Conservation (phyloP, 257 asterid genomes). For the Penstemon newberryi region DNA sequence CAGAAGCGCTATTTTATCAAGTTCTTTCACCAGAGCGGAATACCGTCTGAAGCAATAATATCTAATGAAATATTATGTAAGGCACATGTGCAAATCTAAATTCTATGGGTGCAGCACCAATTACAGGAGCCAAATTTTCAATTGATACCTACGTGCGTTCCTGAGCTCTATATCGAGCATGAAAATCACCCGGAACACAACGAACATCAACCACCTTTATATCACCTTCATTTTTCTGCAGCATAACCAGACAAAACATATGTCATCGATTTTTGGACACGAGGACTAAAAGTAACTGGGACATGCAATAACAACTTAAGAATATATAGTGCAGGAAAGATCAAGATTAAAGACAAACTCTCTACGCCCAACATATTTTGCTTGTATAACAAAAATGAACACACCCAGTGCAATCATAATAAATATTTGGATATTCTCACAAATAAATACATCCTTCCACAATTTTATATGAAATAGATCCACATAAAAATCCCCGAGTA, state of each 20-base stretch:
- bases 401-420: too few relatives aligned
- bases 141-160: constrained; percentile 92
- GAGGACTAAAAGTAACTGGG: constrained; percentile 29
- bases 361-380: too few relatives aligned
- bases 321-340: constrained; percentile 8
- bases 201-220: constrained; percentile 72
- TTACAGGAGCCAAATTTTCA: constrained; percentile 22
- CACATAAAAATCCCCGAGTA: too few relatives aligned
- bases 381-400: too few relatives aligned
- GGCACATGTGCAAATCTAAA: constrained; percentile 11
- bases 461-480: too few relatives aligned
- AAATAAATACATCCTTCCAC: too few relatives aligned
- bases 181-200: constrained; percentile 82
- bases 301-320: constrained; percentile 1
- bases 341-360: not conserved
- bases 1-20: constrained; percentile 5
- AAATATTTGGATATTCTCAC: too few relatives aligned
- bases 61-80: not conserved
- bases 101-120: constrained; percentile 13
- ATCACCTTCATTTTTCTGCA: constrained; percentile 82
- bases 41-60: constrained; percentile 1
- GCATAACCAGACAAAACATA: constrained; percentile 30
- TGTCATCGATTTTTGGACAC: constrained; percentile 38
- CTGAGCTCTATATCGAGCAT: constrained; percentile 74
- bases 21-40: not conserved